These are phyloP conservation scores for Ophiostoma perfectum DNA, from an alignment of 2,329 filamentous ascomycete genomes.

Conservation along the genomic window DNA sequence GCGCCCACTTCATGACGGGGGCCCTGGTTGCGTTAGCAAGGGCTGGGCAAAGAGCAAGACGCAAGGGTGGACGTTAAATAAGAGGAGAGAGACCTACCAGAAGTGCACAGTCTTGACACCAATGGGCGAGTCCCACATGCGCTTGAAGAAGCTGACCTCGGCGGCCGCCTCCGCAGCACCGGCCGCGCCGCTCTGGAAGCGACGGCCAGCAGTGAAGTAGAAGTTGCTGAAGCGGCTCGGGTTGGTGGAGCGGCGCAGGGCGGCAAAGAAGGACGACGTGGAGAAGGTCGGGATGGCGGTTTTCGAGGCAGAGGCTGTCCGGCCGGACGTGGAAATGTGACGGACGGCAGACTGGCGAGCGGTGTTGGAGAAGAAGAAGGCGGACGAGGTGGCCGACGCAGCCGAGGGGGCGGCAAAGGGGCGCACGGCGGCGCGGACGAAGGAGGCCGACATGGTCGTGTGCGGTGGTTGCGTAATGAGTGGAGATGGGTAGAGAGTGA, in stretches of 20 bases:
- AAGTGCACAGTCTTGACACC: slow-evolving; percentile 95
- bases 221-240: slow-evolving; percentile 31
- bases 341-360: slow-evolving; percentile 17
- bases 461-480: background rate
- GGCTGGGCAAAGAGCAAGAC: background rate
- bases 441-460: slow-evolving; percentile 41
- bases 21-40: slow-evolving; percentile 52
- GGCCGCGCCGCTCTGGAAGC: slow-evolving; percentile 50
- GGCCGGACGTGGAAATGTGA: slow-evolving; percentile 21
- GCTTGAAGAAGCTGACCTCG: slow-evolving; percentile 59
- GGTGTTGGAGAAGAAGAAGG: slow-evolving; percentile 28
- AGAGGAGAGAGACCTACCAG: slow-evolving; percentile 56
- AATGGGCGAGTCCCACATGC: slow-evolving; percentile 76
- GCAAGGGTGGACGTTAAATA: background rate
- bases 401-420: slow-evolving; percentile 47
- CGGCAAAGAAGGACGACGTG: slow-evolving; percentile 26
- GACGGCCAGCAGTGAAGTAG: slow-evolving; percentile 45
- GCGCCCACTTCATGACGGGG: slow-evolving; percentile 92
- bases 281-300: slow-evolving; percentile 3
- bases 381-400: slow-evolving; percentile 44
- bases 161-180: slow-evolving; percentile 38
- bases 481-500: background rate
- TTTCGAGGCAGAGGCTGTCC: background rate
- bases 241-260: slow-evolving; percentile 45
- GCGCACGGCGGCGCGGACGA: slow-evolving; percentile 50